Conservation (phyloP, 768 basidiomycete species). For the Piloderma croceum region DNA sequence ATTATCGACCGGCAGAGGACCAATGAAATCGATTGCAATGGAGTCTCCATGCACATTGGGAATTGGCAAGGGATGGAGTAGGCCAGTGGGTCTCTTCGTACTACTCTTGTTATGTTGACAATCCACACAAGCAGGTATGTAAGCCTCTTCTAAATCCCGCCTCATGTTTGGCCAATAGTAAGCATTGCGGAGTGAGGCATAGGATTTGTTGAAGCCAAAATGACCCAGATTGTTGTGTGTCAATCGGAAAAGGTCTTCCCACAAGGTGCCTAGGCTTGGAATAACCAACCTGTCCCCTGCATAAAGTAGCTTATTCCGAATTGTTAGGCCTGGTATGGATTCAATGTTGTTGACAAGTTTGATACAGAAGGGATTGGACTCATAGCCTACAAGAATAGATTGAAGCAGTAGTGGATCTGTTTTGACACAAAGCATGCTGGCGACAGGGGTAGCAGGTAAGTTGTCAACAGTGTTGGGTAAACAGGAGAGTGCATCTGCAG, state of each 20-base stretch:
- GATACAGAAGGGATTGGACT: constrained; percentile 4
- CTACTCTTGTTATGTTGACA: constrained; percentile 23
- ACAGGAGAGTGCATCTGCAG: constrained; percentile 23
- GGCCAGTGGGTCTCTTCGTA: constrained; percentile 11
- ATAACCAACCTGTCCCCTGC: constrained; percentile 4
- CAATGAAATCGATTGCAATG: constrained; percentile 23
- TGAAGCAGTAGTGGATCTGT: constrained; percentile 15
- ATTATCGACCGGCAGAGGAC: constrained; percentile 17
- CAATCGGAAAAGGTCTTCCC: constrained; percentile 30
- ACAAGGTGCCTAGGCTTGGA: constrained; percentile 11
- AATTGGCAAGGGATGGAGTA: constrained; percentile 14
- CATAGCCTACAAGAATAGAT: constrained; percentile 1
- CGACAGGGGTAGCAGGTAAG: constrained; percentile 21
- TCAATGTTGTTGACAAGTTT: constrained; percentile 13
- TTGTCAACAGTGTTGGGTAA: background rate
- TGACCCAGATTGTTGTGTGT: constrained; percentile 37
- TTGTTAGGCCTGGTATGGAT: constrained; percentile 2
- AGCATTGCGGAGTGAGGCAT: constrained; percentile 26
- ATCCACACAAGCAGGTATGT: constrained; percentile 16
- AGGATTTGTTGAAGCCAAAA: constrained; percentile 29
- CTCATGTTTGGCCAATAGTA: too few species aligned
- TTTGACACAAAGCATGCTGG: constrained; percentile 12
- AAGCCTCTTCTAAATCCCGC: too few species aligned
- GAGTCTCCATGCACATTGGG: constrained; percentile 12
- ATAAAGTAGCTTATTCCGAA: too few species aligned